These are phyloP conservation scores for Tricholoma furcatifolium DNA, from an alignment of 768 basidiomycete species.

Conservation along the genomic window DNA sequence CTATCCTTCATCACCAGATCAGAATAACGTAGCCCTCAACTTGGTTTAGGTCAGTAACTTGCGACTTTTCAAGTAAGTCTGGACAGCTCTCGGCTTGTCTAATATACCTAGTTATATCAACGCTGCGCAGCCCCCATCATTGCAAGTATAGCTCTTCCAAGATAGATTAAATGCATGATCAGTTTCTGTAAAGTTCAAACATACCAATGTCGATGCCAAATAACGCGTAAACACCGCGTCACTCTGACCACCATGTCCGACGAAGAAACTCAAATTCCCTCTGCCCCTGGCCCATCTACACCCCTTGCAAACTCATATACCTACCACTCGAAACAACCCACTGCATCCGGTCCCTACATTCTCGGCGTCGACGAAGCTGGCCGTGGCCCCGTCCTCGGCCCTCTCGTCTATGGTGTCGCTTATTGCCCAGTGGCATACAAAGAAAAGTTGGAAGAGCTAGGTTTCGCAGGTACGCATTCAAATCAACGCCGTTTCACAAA, in stretches of 20 bases:
- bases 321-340: conserved; percentile 72
- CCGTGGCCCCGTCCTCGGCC: conserved; percentile 92
- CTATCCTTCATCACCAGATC: no score
- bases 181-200: no score
- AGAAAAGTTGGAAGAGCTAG: conserved; percentile 70
- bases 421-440: conserved; percentile 85
- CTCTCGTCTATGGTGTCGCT: conserved; percentile 93
- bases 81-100: no score
- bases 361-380: conserved; percentile 99
- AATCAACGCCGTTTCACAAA: background rate
- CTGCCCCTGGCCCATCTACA: conserved; percentile 54
- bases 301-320: conserved; percentile 73
- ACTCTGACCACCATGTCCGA: conserved; percentile 10
- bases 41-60: no score
- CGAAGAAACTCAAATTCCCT: conserved; percentile 39
- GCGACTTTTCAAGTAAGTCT: no score
- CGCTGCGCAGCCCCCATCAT: no score
- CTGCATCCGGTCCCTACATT: conserved; percentile 77
- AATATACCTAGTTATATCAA: no score
- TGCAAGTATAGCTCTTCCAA: no score
- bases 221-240: conserved; percentile 21
- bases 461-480: conserved; percentile 76
- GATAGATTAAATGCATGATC: no score
- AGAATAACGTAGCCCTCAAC: no score
- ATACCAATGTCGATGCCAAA: conserved; percentile 4